A percentile compares a stretch with the other conserved stretches of the same genome.
Evolutionary conservation across 257 asterid genomes (phyloP).

Genomic region (Ilex asprella): DNA sequence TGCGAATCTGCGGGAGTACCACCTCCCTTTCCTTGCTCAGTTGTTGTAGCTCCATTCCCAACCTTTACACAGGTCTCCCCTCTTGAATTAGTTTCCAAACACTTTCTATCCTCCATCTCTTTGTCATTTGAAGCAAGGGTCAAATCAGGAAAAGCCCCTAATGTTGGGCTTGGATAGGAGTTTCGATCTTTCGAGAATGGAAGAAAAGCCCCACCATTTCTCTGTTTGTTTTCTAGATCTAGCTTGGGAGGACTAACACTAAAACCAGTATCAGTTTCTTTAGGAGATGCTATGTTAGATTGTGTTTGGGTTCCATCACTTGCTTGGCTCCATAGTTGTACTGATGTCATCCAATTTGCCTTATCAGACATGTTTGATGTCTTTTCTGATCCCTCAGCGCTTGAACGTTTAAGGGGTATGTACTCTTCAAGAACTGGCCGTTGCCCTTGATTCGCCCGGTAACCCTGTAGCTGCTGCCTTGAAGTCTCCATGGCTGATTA

Average conservation of each 20-base stretch:
- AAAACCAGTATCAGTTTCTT: conserved; percentile 34
- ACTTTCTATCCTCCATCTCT: conserved; percentile 39
- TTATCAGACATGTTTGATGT: conserved; percentile 35
- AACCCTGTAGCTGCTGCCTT: conserved; percentile 68
- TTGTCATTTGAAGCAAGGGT: conserved; percentile 59
- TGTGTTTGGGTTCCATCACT: conserved; percentile 21
- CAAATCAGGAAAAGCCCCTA: conserved; percentile 43
- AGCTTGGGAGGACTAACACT: conserved; percentile 23
- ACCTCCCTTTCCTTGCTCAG: conserved; percentile 24
- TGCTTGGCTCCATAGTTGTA: conserved; percentile 88
- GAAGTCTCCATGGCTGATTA: conserved; percentile 80
- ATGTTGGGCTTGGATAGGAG: conserved; percentile 15
- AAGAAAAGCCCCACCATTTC: conserved; percentile 58
- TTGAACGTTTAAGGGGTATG: conserved; percentile 54
- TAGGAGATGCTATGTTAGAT: conserved; percentile 20
- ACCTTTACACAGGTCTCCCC: conserved; percentile 31
- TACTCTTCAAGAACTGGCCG: conserved; percentile 84
- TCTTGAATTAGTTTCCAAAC: conserved; percentile 24
- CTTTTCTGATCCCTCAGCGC: conserved; percentile 19
- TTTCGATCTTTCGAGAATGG: conserved; percentile 49
- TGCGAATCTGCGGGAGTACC: conserved; percentile 21
- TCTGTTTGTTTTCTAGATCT: conserved; percentile 37
- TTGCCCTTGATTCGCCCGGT: conserved; percentile 33
- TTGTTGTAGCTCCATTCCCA: conserved; percentile 15
- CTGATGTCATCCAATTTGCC: conserved; percentile 91